Conservation (phyloP, 2,329 filamentous ascomycete species). For the Teratosphaeria pseudoeucalypti region DNA sequence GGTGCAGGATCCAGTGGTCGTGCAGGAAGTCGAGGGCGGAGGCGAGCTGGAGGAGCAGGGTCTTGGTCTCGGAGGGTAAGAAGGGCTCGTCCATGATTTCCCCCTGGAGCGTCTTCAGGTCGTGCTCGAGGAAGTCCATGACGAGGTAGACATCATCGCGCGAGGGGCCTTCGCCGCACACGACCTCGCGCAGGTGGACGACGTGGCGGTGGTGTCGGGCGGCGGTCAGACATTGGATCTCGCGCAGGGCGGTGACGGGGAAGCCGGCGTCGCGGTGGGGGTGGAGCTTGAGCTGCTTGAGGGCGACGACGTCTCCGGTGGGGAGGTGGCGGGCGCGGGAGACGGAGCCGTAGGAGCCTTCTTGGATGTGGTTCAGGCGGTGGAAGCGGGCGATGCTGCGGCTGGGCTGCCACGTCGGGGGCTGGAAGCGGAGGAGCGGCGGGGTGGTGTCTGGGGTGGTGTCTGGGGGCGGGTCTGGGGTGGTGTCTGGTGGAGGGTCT, state of each 20-base stretch:
- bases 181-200: constrained; percentile 71
- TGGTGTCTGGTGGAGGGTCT: constrained; percentile 14
- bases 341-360: constrained; percentile 93
- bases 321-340: constrained; percentile 66
- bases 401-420: constrained; percentile 57
- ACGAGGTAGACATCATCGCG: constrained; percentile 70
- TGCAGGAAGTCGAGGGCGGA: constrained; percentile 79
- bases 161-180: constrained; percentile 31
- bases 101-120: constrained; percentile 84
- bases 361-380: constrained; percentile 90
- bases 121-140: constrained; percentile 96
- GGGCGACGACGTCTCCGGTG: constrained; percentile 72
- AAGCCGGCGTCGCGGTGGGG: constrained; percentile 62
- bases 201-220: constrained; percentile 69
- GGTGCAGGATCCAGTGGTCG: constrained; percentile 74
- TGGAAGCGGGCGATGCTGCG: constrained; percentile 81
- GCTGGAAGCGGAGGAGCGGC: constrained; percentile 59
- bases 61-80: constrained; percentile 84
- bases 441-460: constrained; percentile 42
- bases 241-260: constrained; percentile 81
- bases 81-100: constrained; percentile 85
- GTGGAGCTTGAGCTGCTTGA: constrained; percentile 91
- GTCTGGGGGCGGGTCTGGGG: too few relatives aligned
- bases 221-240: constrained; percentile 83
- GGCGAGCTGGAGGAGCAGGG: constrained; percentile 71